Percentiles rank a stretch among this genome's conserved stretches.
These are phyloP conservation scores for Neoarthrinium moseri DNA, from an alignment of 2,329 filamentous ascomycete species.

Conservation along the genomic window DNA sequence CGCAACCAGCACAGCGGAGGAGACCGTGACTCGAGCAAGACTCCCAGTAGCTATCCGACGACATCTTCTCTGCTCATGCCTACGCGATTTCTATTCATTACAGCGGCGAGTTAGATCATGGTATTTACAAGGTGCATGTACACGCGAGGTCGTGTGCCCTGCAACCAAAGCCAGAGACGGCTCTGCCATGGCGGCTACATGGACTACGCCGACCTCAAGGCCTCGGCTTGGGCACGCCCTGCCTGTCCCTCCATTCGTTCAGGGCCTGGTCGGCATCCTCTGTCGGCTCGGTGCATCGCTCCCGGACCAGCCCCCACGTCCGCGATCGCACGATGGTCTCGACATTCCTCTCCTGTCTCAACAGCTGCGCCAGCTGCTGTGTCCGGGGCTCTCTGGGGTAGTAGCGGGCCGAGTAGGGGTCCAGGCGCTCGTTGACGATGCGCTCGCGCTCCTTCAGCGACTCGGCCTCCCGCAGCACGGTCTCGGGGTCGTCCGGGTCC, in stretches of 20 bases:
- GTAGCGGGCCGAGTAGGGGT: slow-evolving; percentile 86
- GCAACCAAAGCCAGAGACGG: no score
- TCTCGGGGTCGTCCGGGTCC: slow-evolving; percentile 83
- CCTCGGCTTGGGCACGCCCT: neutral
- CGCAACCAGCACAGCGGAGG: no score
- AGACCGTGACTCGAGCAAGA: no score
- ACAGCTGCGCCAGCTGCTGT: slow-evolving; percentile 70
- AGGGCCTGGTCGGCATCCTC: slow-evolving; percentile 55
- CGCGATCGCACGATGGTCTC: slow-evolving; percentile 77
- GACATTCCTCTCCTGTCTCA: slow-evolving; percentile 73
- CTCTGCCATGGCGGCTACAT: no score
- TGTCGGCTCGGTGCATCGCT: slow-evolving; percentile 65
- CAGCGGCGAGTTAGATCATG: no score
- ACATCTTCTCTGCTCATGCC: no score
- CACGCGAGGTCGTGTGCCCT: no score
- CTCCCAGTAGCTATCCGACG: no score
- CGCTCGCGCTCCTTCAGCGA: slow-evolving; percentile 67
- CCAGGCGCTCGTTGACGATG: slow-evolving; percentile 81
- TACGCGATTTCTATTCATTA: no score
- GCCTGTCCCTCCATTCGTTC: slow-evolving; percentile 23
- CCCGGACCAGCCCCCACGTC: slow-evolving; percentile 77
- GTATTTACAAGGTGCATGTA: no score
- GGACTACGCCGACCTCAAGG: neutral
- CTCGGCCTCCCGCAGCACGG: slow-evolving; percentile 67
- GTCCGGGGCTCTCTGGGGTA: slow-evolving; percentile 79